Evolutionary conservation across 1,284 basidiomycete species (phyloP).

Genomic region (Vanrija humicola): DNA sequence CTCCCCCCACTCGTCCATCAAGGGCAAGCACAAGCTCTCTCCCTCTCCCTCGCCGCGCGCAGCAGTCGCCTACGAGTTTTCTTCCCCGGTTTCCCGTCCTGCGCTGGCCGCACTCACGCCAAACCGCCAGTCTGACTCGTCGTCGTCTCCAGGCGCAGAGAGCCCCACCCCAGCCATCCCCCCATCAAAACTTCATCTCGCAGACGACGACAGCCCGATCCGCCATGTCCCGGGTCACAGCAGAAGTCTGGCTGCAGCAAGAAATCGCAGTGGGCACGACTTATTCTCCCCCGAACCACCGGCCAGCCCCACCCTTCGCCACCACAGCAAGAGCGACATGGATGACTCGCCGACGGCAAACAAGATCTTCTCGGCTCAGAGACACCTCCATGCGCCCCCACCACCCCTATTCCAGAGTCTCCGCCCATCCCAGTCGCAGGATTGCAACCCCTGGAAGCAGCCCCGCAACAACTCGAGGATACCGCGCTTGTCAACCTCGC

Average conservation of each 20-base stretch:
- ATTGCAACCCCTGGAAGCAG: conserved; percentile 18
- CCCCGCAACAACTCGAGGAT: conserved; percentile 11
- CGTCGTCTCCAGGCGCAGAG: conserved; percentile 33
- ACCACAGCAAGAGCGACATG: neutral
- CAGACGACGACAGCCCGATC: conserved; percentile 41
- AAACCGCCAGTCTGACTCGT: conserved; percentile 9
- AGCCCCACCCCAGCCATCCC: conserved; percentile 34
- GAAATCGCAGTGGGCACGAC: conserved; percentile 8
- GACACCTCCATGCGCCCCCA: neutral
- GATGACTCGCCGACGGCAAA: conserved; percentile 5
- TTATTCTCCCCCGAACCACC: conserved; percentile 15
- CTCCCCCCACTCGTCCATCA: neutral
- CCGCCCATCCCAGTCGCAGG: conserved; percentile 35
- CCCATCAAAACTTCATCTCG: conserved; percentile 27
- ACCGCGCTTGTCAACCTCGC: conserved; percentile 29
- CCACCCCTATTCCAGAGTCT: conserved; percentile 32
- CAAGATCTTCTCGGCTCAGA: too few relatives aligned
- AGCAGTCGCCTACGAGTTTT: conserved; percentile 41
- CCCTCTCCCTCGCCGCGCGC: conserved; percentile 33
- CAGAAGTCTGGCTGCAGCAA: conserved; percentile 26
- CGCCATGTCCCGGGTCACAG: conserved; percentile 41
- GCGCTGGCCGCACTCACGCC: conserved; percentile 6
- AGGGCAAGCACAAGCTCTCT: conserved; percentile 43
- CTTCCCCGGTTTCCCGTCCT: conserved; percentile 43
- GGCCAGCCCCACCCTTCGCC: neutral